phyloP scores from a whole-genome alignment of 495 filamentous ascomycete species.

The Lasiosphaeria miniovina region DNA sequence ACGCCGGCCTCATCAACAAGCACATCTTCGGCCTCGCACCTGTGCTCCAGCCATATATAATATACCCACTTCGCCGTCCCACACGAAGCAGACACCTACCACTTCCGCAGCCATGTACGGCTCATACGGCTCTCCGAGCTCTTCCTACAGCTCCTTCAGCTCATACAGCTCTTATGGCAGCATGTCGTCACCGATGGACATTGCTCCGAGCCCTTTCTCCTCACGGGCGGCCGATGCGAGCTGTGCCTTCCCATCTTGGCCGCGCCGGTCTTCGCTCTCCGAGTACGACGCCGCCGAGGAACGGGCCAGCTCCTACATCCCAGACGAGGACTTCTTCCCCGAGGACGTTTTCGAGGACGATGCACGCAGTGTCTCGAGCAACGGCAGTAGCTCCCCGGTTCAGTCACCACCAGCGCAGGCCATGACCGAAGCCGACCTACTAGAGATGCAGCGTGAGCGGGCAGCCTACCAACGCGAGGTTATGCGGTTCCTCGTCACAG shows the following conservation, averaged over 20 bases:
- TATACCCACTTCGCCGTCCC: slow-evolving; percentile 10
- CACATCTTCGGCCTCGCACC: slow-evolving; percentile 3
- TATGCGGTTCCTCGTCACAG: slow-evolving; percentile 38
- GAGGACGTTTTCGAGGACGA: slow-evolving; percentile 42
- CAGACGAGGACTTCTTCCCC: slow-evolving; percentile 48
- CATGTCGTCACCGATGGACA: slow-evolving; percentile 51
- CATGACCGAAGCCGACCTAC: slow-evolving; percentile 38
- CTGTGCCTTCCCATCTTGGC: slow-evolving; percentile 54
- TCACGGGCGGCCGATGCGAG: slow-evolving; percentile 35
- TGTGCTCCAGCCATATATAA: slow-evolving; percentile 3
- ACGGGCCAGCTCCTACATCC: slow-evolving; percentile 47
- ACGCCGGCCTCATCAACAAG: slow-evolving; percentile 7
- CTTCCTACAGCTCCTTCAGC: slow-evolving; percentile 21
- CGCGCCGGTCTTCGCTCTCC: slow-evolving; percentile 41
- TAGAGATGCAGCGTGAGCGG: slow-evolving; percentile 43
- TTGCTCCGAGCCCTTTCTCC: slow-evolving; percentile 42
- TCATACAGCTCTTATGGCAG: slow-evolving; percentile 37
- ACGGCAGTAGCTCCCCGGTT: slow-evolving; percentile 41
- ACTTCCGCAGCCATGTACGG: slow-evolving; percentile 40
- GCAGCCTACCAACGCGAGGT: slow-evolving; percentile 46
- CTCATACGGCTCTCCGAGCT: slow-evolving; percentile 41
- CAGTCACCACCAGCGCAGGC: slow-evolving; percentile 24
- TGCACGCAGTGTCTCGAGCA: slow-evolving; percentile 43
- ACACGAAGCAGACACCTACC: slow-evolving; percentile 15
- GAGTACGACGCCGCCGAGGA: slow-evolving; percentile 36